Evolutionary conservation across 768 basidiomycete genomes (phyloP), one percentile per base, ranked within the genome.

Genomic region (Mycena polygramma): DNA sequence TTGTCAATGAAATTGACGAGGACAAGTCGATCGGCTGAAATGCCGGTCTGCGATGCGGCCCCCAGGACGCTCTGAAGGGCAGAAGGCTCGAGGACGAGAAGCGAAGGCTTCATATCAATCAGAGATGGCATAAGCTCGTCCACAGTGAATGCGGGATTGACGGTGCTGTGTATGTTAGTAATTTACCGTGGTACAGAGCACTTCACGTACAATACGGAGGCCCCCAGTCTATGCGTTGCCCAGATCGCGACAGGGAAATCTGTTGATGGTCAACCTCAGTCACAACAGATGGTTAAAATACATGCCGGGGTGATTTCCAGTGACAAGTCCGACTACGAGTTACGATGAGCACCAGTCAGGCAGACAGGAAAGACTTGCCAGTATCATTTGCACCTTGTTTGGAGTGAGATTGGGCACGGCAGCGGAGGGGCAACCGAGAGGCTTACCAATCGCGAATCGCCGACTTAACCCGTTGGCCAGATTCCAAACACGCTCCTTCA

Each of bases 151-250:
- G 43, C 54, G 8, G 63, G 63, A 36, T 70, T 70, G 17, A 52
- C n/a, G 8, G 63, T 65, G 63, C 63, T 65, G 30, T 11, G 10
- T 26, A 17, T 13, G 6, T 43, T 14, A 6, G 30, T 69, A 14
- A 55, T 48, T n/a, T 7, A 10, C 13, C 7, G 17, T 30, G 17
- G 41, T 0, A 2, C 5, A 20, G 26, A 41, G 26, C 0, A 52
- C 9, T 49, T 1, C 8, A 35, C 54, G 1, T 6, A 63, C 61
- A 69, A 69, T 10, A 63, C 45, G 7, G 55, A 57, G 14, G 51
- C 54, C 2, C 68, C 68, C 4, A 69, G 61, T 26, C 68, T 53
- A 35, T 69, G 68, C 1, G 62, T 55, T 1, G 68, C 68, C 68
- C 68, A 69, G 4, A 69, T 57, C 14, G 68, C 15, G 1, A 69